Base-by-base conservation (phyloP, 805 yeast genomes). In the Crinitomyces ghanaensis region DNA sequence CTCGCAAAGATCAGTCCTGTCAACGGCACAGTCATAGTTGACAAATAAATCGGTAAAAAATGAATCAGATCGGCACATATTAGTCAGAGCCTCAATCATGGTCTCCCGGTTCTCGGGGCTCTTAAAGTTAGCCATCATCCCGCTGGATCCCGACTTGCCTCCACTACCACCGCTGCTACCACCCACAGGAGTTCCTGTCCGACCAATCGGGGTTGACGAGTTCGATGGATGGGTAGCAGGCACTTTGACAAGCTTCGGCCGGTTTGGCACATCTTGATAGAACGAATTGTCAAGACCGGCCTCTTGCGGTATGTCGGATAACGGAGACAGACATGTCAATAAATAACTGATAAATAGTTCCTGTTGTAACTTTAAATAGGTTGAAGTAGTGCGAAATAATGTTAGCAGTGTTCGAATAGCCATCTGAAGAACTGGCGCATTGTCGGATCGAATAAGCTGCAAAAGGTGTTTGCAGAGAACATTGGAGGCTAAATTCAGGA, bases 1-100 rank as follows among this genome's bases (percentile, higher is more conserved):
- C 15, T 68, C 68, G 11, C 88, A 68, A 36, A 93, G 57, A 51
- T 91, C 95, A 2, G 77, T 67, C 43, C 88, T 72, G 39, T 84
- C 93, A 43, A 84, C 75, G 50, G 84, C 88, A 56, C 97, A 88
- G 54, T 91, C 98, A 53, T 75, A 91, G 36, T 76, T 77, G 35
- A 81, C 75, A 52, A 81, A 91, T 22, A 86, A 54, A 28, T 74
- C 70, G 9, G 84, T 71, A 53, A 85, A 84, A 37, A 83, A 76
- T 3, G 69, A 60, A 20, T 20, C 31, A 0, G 82, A 72, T 37
- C 94, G 44, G 11, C 59, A 49, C 37, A 63, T 34, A 16, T 54
- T 73, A 3, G 95, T 80, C 2, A 88, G 58, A 8, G 86, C 75
- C 56, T 91, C 98, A 26, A 86, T 69, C 44, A 91, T 64, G 39